Percentiles rank a stretch among this genome's conserved stretches.
These are phyloP conservation scores for Syzygium aqueum DNA, from an alignment of 345 rosid species.

Conservation along the genomic window DNA sequence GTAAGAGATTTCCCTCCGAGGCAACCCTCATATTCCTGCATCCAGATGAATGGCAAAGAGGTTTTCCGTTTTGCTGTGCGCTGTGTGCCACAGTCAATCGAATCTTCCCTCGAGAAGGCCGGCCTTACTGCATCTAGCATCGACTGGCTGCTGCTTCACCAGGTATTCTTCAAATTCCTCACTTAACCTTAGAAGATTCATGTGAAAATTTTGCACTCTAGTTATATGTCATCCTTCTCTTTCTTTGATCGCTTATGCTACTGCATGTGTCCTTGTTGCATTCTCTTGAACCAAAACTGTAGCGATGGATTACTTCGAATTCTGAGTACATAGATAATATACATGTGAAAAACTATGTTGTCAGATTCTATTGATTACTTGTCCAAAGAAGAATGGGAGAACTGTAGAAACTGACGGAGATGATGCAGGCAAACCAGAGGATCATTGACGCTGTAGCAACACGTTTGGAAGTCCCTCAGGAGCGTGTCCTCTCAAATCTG, in stretches of 20 bases:
- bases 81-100: slow-evolving; percentile 79
- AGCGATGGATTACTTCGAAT: background rate
- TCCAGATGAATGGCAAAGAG: slow-evolving; percentile 90
- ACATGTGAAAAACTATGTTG: background rate
- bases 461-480: slow-evolving; percentile 69
- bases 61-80: slow-evolving; percentile 86
- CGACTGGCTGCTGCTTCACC: slow-evolving; percentile 94
- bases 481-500: slow-evolving; percentile 71
- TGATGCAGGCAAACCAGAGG: slow-evolving; percentile 91
- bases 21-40: slow-evolving; percentile 46
- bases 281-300: background rate
- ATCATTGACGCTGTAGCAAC: slow-evolving; percentile 86
- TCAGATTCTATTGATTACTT: background rate
- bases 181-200: background rate
- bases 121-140: slow-evolving; percentile 61
- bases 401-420: background rate
- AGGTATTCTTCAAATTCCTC: slow-evolving; percentile 30
- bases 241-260: background rate
- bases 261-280: background rate
- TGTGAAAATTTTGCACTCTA: background rate
- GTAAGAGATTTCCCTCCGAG: slow-evolving; percentile 50
- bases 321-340: background rate
- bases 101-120: slow-evolving; percentile 65
- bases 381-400: background rate
- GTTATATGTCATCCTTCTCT: background rate